Conservation (phyloP, 257 asterid species). For the Eucommia ulmoides region DNA sequence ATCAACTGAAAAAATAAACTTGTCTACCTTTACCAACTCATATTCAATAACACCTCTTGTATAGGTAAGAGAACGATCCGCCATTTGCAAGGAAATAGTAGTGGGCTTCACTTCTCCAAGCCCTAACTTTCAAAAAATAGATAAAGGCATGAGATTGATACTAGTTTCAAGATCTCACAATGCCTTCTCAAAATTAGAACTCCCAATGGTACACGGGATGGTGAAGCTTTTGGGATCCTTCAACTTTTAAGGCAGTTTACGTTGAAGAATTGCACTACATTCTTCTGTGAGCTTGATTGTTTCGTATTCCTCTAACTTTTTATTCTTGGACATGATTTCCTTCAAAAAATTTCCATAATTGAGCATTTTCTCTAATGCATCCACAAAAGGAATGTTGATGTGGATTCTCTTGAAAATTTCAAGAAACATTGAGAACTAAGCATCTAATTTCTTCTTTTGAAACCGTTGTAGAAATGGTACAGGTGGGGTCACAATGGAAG, state of each 20-base stretch:
- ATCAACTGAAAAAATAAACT: background rate
- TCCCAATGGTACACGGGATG: background rate
- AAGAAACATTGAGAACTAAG: background rate
- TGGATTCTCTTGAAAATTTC: background rate
- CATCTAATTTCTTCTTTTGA: background rate
- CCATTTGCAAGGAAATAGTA: background rate
- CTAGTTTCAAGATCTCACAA: background rate
- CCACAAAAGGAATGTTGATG: background rate
- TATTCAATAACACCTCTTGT: background rate
- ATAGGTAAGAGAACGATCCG: background rate
- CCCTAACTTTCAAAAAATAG: background rate
- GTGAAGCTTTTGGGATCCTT: background rate
- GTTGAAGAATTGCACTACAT: background rate
- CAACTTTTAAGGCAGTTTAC: background rate
- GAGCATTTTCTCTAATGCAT: background rate
- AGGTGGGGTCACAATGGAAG: too few species aligned
- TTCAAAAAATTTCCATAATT: background rate
- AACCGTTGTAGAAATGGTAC: background rate
- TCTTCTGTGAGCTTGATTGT: background rate
- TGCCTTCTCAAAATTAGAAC: background rate
- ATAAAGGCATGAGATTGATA: background rate
- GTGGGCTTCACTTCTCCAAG: background rate
- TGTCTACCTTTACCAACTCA: background rate
- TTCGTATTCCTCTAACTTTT: background rate
- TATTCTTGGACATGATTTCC: background rate